These are phyloP conservation scores for Crataegus laevigata DNA, from an alignment of 306 rosid species.

Conservation along the genomic window DNA sequence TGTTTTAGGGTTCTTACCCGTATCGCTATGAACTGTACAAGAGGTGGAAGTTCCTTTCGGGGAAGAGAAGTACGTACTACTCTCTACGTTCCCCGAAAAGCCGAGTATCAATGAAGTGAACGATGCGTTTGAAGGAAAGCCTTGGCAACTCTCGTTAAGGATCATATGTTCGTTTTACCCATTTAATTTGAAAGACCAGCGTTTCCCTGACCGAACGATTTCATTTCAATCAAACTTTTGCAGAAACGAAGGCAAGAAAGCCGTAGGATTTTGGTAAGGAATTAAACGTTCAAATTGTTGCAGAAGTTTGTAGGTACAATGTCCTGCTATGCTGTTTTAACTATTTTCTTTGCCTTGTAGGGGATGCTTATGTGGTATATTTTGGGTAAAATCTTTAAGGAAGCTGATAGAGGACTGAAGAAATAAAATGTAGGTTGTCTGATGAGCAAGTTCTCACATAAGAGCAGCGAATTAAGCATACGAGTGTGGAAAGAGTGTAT, in stretches of 20 bases:
- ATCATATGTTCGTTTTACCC: background rate
- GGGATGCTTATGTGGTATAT: slow-evolving; percentile 53
- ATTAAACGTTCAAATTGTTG: background rate
- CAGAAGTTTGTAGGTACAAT: background rate
- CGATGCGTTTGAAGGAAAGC: slow-evolving; percentile 59
- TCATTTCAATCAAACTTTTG: slow-evolving; percentile 4
- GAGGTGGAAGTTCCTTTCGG: slow-evolving; percentile 67
- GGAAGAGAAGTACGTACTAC: slow-evolving; percentile 59
- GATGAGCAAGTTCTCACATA: no score
- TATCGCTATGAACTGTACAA: slow-evolving; percentile 64
- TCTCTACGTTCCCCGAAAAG: slow-evolving; percentile 52
- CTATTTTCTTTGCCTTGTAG: slow-evolving; percentile 23
- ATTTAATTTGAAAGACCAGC: background rate
- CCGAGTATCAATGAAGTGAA: slow-evolving; percentile 68
- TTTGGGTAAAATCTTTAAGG: slow-evolving; percentile 25
- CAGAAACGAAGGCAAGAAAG: slow-evolving; percentile 48
- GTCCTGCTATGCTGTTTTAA: background rate
- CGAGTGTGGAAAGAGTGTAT: no score
- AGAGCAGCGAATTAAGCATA: background rate
- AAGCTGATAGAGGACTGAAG: background rate
- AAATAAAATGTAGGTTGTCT: background rate
- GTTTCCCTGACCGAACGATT: slow-evolving; percentile 10
- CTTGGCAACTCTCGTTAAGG: slow-evolving; percentile 34
- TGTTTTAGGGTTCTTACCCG: slow-evolving; percentile 56
- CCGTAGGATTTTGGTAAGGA: slow-evolving; percentile 66